Base-by-base conservation (phyloP, 805 yeast species). In the Millerozyma acaciae region DNA sequence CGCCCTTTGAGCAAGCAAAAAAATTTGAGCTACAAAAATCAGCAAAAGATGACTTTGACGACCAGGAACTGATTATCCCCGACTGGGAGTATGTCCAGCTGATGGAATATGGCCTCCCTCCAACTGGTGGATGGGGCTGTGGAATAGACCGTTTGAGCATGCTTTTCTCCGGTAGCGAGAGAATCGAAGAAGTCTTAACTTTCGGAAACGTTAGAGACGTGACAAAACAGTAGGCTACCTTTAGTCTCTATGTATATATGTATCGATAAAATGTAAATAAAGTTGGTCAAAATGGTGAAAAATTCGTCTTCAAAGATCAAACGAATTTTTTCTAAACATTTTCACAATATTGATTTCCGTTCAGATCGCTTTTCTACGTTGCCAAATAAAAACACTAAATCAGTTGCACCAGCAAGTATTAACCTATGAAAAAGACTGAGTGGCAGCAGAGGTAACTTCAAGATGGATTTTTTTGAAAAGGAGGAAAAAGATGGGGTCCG, bases 81-180 rank as follows among this genome's bases (percentile, higher is more conserved):
- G 98, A 93, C 53, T 60, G 74, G 48, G 68, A 68, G 30, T 93
- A 77, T 52, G 75, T 88, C 1, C 70, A 74, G 26, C 75, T 80
- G 10, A 79, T 93, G 89, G 90, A 86, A 51, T 85, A 81, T 72
- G 97, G 96, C 1, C 73, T 93, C 62, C 97, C 97, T 3, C 98
- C 98, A 1, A 90, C 97, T 3, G 97, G 95, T 2, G 99, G 99
- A 0, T 85, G 96, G 85, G 99, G 98, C 1, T 63, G 95, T 39
- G 99, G 99, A 0, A 70, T 93, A 14, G 99, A 93, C 51, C 60
- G 99, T 34, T 57, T 93, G 22, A 78, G 80, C 33, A 87, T 90
- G 97, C 56, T 86, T 13, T 60, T 90, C 20, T 71, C 83, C 4
- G 80, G 75, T 0, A 59, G 72, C 25, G 62, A 62, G 14, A 65